These are phyloP conservation scores for Penicillium ucsense DNA, from an alignment of 495 filamentous ascomycete genomes.

Conservation along the genomic window DNA sequence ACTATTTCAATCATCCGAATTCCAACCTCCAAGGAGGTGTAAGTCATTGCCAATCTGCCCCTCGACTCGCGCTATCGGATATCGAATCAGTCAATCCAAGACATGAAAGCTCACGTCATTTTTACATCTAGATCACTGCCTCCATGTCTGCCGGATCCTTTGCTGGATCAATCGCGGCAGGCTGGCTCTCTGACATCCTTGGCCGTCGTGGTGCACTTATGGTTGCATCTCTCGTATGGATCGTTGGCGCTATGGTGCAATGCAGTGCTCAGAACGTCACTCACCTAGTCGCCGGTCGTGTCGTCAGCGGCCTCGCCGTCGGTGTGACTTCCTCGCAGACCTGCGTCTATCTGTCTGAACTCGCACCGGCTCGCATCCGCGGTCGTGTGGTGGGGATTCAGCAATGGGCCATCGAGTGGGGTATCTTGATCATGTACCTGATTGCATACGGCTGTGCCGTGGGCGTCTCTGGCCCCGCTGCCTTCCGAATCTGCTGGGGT, in stretches of 20 bases:
- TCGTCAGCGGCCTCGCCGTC: conserved; percentile 63
- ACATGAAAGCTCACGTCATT: background rate
- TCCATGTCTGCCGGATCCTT: conserved; percentile 62
- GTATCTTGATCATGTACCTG: conserved; percentile 54
- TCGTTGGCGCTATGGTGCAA: conserved; percentile 60
- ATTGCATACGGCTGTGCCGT: conserved; percentile 52
- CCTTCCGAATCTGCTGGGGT: conserved; percentile 66
- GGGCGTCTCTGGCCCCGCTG: conserved; percentile 39
- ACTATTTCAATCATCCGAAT: conserved; percentile 56
- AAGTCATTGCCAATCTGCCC: conserved; percentile 2
- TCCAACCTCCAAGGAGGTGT: conserved; percentile 51
- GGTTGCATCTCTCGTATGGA: conserved; percentile 60
- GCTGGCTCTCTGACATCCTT: conserved; percentile 54
- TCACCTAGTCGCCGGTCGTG: conserved; percentile 58
- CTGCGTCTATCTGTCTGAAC: conserved; percentile 72
- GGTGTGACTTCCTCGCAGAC: conserved; percentile 71
- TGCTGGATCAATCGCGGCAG: conserved; percentile 52
- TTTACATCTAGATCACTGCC: conserved; percentile 34
- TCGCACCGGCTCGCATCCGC: conserved; percentile 55
- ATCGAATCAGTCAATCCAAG: background rate
- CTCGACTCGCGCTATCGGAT: background rate
- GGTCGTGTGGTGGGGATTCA: conserved; percentile 67
- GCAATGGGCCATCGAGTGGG: conserved; percentile 68
- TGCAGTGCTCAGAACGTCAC: conserved; percentile 49
- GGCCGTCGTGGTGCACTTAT: conserved; percentile 57